phyloP scores from a whole-genome alignment of 1,284 basidiomycete genomes.

The Baeospora myosura region DNA sequence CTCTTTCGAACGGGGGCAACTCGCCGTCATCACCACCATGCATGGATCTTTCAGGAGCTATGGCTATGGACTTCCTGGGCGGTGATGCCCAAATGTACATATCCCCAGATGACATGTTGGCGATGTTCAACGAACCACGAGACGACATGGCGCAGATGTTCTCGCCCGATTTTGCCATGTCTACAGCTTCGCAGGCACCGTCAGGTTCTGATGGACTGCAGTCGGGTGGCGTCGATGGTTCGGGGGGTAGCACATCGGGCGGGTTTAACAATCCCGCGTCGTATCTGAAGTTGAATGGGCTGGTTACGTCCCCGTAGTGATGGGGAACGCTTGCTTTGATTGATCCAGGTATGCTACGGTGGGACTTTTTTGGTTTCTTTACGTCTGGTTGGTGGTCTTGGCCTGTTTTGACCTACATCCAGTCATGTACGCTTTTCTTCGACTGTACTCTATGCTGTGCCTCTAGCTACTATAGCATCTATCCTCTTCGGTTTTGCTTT shows the following conservation, averaged over 20 bases:
- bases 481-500: not conserved
- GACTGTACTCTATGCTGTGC: slow-evolving; percentile 1
- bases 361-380: not conserved
- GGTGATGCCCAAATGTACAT: slow-evolving; percentile 37
- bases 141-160: slow-evolving; percentile 12
- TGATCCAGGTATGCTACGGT: not conserved
- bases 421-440: slow-evolving; percentile 6
- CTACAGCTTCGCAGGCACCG: too few relatives aligned
- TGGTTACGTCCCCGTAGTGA: slow-evolving; percentile 30
- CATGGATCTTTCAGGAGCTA: slow-evolving; percentile 21
- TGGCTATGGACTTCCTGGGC: slow-evolving; percentile 27
- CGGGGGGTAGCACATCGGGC: slow-evolving; percentile 18
- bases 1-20: not conserved
- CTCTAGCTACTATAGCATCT: too few relatives aligned
- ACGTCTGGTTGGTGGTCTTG: too few relatives aligned
- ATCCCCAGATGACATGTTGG: slow-evolving; percentile 36
- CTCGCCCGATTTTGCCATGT: slow-evolving; percentile 24
- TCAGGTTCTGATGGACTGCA: too few relatives aligned
- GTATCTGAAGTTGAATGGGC: slow-evolving; percentile 29
- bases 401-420: too few relatives aligned
- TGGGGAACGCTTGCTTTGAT: slow-evolving; percentile 6
- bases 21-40: slow-evolving; percentile 17
- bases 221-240: too few relatives aligned
- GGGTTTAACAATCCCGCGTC: slow-evolving; percentile 14
- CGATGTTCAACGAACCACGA: slow-evolving; percentile 30